Conservation (phyloP, 2,329 filamentous ascomycete species). For the Cordyceps pruinosa region DNA sequence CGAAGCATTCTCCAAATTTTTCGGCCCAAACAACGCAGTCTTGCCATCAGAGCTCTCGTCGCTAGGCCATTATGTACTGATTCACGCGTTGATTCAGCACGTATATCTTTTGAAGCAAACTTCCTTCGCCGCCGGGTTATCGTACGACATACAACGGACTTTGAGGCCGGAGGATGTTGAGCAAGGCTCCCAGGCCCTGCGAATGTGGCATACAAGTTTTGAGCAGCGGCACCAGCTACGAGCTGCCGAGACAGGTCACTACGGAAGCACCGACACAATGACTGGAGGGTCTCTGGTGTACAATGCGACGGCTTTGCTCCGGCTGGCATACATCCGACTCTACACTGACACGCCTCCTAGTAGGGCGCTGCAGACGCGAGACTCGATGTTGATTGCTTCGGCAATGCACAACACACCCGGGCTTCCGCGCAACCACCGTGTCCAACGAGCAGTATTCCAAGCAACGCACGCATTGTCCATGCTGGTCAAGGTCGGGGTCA, state of each 20-base stretch:
- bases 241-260: conserved; percentile 41
- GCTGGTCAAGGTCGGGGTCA: conserved; percentile 56
- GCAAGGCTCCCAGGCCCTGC: conserved; percentile 47
- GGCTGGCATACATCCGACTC: conserved; percentile 56
- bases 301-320: conserved; percentile 55
- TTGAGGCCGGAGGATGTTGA: conserved; percentile 50
- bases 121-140: conserved; percentile 41
- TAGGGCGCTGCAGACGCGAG: conserved; percentile 57
- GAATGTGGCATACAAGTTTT: conserved; percentile 52
- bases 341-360: conserved; percentile 59
- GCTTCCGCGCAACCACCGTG: conserved; percentile 50
- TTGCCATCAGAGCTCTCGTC: conserved; percentile 47
- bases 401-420: conserved; percentile 53
- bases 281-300: conserved; percentile 57
- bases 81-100: conserved; percentile 65
- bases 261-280: conserved; percentile 42
- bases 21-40: conserved; percentile 43
- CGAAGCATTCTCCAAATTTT: conserved; percentile 48
- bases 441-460: conserved; percentile 59
- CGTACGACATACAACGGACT: conserved; percentile 43
- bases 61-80: conserved; percentile 63
- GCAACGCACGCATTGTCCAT: conserved; percentile 62
- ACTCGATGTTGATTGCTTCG: conserved; percentile 54
- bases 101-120: conserved; percentile 64
- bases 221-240: conserved; percentile 48